Evolutionary conservation across 2,329 filamentous ascomycete species (phyloP).

Genomic region (Xylariales sp.): DNA sequence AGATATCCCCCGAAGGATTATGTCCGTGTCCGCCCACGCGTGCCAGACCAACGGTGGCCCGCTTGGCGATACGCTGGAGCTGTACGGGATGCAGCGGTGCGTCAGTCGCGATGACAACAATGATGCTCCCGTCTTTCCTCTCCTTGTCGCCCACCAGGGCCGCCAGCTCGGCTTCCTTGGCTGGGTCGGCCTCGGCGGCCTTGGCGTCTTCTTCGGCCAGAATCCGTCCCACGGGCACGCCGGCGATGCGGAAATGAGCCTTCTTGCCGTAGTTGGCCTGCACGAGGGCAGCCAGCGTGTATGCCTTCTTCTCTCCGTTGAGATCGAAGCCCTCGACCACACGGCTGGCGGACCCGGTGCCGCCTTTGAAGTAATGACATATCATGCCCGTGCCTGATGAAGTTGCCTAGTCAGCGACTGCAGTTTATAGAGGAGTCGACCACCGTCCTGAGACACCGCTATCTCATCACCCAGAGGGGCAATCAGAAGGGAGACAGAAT

Average conservation of each 20-base stretch:
- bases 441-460: too few species aligned
- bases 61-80: slow-evolving; percentile 53
- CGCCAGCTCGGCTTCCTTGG: slow-evolving; percentile 25
- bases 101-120: slow-evolving; percentile 56
- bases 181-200: slow-evolving; percentile 17
- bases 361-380: slow-evolving; percentile 62
- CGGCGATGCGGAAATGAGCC: slow-evolving; percentile 52
- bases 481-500: too few species aligned
- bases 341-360: slow-evolving; percentile 58
- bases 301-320: slow-evolving; percentile 34
- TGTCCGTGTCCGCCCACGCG: slow-evolving; percentile 57
- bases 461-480: too few species aligned
- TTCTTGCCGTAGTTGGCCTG: slow-evolving; percentile 62
- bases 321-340: slow-evolving; percentile 43
- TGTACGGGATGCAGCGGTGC: slow-evolving; percentile 55
- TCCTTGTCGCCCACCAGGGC: slow-evolving; percentile 34
- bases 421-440: too few species aligned
- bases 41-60: slow-evolving; percentile 57
- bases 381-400: slow-evolving; percentile 68
- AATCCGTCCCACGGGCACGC: slow-evolving; percentile 57
- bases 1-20: slow-evolving; percentile 62
- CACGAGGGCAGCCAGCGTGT: slow-evolving; percentile 57
- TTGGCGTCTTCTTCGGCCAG: slow-evolving; percentile 39
- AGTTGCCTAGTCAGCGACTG: too few species aligned
- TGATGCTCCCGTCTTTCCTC: slow-evolving; percentile 57